These are phyloP conservation scores for Ogataea polymorpha DNA, from an alignment of 805 yeast genomes.

Conservation along the genomic window DNA sequence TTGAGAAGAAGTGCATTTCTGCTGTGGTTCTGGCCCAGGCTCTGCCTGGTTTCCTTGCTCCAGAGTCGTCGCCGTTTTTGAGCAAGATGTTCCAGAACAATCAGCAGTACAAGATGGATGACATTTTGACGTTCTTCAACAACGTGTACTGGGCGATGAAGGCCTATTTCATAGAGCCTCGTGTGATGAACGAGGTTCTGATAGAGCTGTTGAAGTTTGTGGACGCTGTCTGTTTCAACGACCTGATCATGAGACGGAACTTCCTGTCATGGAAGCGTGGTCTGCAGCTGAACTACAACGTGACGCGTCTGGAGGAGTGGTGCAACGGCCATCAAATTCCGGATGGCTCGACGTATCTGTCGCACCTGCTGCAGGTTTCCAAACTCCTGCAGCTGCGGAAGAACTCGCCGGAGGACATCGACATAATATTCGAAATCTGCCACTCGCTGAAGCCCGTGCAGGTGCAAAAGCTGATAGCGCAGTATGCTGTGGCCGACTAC, in stretches of 20 bases:
- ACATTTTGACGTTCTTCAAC: slow-evolving; percentile 83
- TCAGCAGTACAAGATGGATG: slow-evolving; percentile 88
- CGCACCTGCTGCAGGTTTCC: slow-evolving; percentile 88
- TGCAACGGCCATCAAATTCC: slow-evolving; percentile 90
- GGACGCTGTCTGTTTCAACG: slow-evolving; percentile 93
- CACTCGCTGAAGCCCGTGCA: slow-evolving; percentile 93
- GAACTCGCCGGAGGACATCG: slow-evolving; percentile 83
- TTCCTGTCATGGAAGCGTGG: slow-evolving; percentile 98
- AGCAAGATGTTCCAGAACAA: slow-evolving; percentile 75
- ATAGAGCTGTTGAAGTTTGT: slow-evolving; percentile 80
- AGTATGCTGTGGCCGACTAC: slow-evolving; percentile 88
- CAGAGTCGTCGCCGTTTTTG: slow-evolving; percentile 75
- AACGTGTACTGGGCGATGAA: slow-evolving; percentile 91
- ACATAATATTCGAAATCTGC: slow-evolving; percentile 90
- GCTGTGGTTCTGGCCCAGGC: slow-evolving; percentile 94
- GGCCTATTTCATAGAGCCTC: slow-evolving; percentile 80
- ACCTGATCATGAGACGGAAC: slow-evolving; percentile 88
- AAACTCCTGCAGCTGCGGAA: slow-evolving; percentile 90
- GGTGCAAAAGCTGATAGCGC: slow-evolving; percentile 85
- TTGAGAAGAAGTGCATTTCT: slow-evolving; percentile 89
- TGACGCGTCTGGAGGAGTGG: slow-evolving; percentile 97
- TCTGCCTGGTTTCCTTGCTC: slow-evolving; percentile 91
- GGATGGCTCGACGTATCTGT: slow-evolving; percentile 80
- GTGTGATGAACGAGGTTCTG: slow-evolving; percentile 79
- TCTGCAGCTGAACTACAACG: slow-evolving; percentile 91